phyloP scores from a whole-genome alignment of 176 grass and related monocot genomes.

The Pharus latifolius region DNA sequence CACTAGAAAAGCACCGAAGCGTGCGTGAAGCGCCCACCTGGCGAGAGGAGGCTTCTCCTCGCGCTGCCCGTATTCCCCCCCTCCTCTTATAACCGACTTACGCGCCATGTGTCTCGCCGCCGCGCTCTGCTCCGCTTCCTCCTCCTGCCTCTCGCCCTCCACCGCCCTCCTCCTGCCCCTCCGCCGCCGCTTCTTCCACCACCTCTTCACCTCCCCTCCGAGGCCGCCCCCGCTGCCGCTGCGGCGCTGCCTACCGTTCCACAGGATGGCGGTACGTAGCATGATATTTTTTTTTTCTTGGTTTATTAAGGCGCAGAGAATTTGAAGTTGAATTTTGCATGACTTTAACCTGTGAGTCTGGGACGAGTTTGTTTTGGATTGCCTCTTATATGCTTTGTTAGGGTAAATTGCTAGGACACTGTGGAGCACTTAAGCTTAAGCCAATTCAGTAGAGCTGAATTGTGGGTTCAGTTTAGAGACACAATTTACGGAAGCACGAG shows the following conservation, averaged over 20 bases:
- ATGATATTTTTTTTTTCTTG: too few relatives aligned
- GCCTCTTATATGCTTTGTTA: background rate
- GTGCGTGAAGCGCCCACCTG: constrained; percentile 4
- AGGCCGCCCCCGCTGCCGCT: background rate
- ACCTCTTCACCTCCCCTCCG: background rate
- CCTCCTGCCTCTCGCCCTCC: constrained; percentile 9
- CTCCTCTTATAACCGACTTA: background rate
- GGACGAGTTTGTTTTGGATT: background rate
- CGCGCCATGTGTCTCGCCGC: constrained; percentile 26
- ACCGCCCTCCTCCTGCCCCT: background rate
- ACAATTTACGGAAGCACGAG: background rate
- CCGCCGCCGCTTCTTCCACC: constrained; percentile 22
- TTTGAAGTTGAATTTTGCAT: too few relatives aligned
- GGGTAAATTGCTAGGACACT: background rate
- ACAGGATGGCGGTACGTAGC: constrained; percentile 40
- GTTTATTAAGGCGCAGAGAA: too few relatives aligned
- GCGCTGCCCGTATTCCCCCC: background rate
- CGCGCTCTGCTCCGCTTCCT: background rate
- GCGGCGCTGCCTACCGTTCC: constrained; percentile 25
- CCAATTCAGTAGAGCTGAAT: background rate
- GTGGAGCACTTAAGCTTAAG: background rate
- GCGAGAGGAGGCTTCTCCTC: constrained; percentile 17
- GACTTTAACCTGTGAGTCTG: too few relatives aligned
- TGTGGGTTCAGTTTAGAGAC: background rate
- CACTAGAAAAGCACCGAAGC: background rate